Percentiles rank a stretch among this genome's conserved stretches.
These are phyloP conservation scores for Fragaria ananassa DNA, from an alignment of 306 rosid species.

Conservation along the genomic window DNA sequence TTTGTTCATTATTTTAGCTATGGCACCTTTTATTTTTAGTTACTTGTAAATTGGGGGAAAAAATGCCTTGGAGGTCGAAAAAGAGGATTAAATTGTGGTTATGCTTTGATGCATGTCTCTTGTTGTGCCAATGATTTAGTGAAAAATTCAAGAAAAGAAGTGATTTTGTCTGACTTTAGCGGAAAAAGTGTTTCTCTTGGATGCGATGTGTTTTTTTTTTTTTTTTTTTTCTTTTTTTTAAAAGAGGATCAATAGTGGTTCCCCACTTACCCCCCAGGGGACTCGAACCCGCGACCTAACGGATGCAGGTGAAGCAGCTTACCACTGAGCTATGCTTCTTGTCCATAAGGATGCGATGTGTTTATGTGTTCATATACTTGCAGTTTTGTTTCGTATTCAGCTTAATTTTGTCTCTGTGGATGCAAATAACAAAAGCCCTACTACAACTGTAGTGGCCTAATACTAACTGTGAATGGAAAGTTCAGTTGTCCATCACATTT, in stretches of 20 bases:
- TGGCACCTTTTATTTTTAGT: conserved; percentile 17
- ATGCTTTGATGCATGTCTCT: conserved; percentile 14
- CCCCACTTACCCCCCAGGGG: too few species aligned
- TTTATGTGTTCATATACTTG: not conserved
- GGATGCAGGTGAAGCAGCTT: too few species aligned
- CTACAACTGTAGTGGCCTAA: conserved; percentile 13
- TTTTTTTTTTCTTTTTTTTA: too few species aligned
- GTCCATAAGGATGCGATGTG: conserved; percentile 17
- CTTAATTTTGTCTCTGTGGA: conserved; percentile 6
- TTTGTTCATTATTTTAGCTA: conserved; percentile 33
- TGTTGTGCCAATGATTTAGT: conserved; percentile 14
- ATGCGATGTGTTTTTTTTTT: conserved; percentile 16
- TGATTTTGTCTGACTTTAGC: conserved; percentile 8
- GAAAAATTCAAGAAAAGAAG: conserved; percentile 15
- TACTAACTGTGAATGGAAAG: conserved; percentile 5
- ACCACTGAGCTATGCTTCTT: too few species aligned
- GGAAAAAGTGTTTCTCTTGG: conserved; percentile 6
- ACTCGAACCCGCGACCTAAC: too few species aligned
- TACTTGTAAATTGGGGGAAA: conserved; percentile 35
- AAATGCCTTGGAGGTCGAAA: conserved; percentile 20
- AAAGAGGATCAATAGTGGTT: too few species aligned
- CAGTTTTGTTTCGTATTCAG: conserved; percentile 7
- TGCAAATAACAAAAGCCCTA: conserved; percentile 9
- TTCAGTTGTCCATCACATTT: conserved; percentile 12
- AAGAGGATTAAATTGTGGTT: conserved; percentile 5